Evolutionary conservation across 495 filamentous ascomycete genomes (phyloP), one percentile per base, ranked within the genome.

Genomic region (Hyaloscypha variabilis): DNA sequence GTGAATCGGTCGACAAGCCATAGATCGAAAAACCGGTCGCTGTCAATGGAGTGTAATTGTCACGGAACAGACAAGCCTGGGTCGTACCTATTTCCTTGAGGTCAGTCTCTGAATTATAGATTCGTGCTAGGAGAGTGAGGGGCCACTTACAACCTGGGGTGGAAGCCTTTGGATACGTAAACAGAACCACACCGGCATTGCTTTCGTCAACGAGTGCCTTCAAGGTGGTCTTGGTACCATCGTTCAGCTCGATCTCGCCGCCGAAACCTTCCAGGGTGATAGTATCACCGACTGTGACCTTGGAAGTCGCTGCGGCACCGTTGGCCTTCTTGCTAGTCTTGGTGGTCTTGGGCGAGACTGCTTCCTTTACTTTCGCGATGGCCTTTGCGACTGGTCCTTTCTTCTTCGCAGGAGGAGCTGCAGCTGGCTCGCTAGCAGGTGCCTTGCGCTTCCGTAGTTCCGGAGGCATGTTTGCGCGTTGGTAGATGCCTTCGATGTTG

Each of bases 151-250:
- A 99, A 63, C 96, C 95, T 29, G 91, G 91, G 29, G 95, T 99
- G 13, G 90, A 94, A 64, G 95, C 95, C 81, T 90, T 96, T 31
- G 95, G 95, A 74, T 97, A 99, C 36, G 93, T 97, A 75, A 99
- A 98, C 31, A 99, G 76, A 19, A 96, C 91, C 25, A 98, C 90
- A 24, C 95, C 94, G 57, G 83, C 81, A 77, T 92, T 88, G 81
- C 93, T 94, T 67, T 88, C 83, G 50, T 91, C 90, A 19, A 97
- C 86, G 26, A 99, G 84, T 60, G 81, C 81, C 77, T 89, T 85
- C 58, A 99, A 79, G 1, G 85, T 93, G 14, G 89, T 92, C 75
- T 88, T 91, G 42, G 75, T 76, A 67, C 92, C 93, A 69, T 96
- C 91, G 69, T 97, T 85, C 60, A 88, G 94, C 78, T 93, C 86